Conservation (phyloP, 2,329 filamentous ascomycete genomes). For the Ophiocordyceps robertsii region DNA sequence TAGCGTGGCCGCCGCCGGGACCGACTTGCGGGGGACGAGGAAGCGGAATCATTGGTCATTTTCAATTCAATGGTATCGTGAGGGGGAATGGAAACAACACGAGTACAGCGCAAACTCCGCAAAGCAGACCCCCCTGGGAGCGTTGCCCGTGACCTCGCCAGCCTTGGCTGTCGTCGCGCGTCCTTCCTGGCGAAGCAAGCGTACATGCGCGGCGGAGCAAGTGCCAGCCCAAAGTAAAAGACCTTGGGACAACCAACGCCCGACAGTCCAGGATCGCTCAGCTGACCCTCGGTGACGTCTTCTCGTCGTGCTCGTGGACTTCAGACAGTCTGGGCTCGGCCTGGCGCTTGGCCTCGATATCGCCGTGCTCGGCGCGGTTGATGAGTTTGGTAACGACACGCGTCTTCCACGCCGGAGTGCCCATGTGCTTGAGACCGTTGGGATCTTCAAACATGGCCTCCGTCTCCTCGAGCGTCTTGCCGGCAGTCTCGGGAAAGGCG, state of each 20-base stretch:
- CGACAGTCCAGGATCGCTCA: background rate
- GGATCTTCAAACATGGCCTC: conserved; percentile 31
- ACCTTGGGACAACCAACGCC: background rate
- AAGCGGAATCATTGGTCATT: too few species aligned
- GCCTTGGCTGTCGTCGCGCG: too few species aligned
- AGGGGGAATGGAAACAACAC: too few species aligned
- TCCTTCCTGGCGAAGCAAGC: too few species aligned
- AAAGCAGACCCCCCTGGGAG: too few species aligned
- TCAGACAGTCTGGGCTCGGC: conserved; percentile 7
- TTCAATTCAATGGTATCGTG: too few species aligned
- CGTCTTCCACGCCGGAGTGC: conserved; percentile 19
- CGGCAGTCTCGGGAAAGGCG: conserved; percentile 41
- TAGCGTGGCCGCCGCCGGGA: too few species aligned
- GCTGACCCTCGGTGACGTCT: background rate
- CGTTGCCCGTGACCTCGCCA: too few species aligned
- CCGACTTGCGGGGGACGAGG: too few species aligned
- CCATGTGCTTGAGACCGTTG: conserved; percentile 16
- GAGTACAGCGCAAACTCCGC: too few species aligned
- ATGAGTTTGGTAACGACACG: conserved; percentile 8
- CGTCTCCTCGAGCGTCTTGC: conserved; percentile 41
- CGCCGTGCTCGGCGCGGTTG: conserved; percentile 12
- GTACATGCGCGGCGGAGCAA: too few species aligned
- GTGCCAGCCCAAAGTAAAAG: too few species aligned
- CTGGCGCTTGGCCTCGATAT: conserved; percentile 12
- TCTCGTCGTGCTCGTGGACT: conserved; percentile 6